These are phyloP conservation scores for Panellus pusillus DNA, from an alignment of 768 basidiomycete genomes.

Conservation along the genomic window DNA sequence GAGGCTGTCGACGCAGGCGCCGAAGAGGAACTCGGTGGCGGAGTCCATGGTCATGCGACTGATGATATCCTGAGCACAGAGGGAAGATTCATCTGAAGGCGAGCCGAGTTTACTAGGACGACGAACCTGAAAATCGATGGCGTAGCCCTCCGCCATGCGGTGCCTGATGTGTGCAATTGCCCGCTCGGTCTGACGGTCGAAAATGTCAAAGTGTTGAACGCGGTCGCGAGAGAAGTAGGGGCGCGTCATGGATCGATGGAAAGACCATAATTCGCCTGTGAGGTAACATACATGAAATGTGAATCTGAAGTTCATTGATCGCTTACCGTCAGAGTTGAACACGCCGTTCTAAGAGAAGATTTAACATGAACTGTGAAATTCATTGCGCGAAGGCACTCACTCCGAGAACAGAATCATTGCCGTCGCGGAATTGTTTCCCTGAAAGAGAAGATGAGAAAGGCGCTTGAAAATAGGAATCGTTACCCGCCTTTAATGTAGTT, in stretches of 20 bases:
- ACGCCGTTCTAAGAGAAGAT: constrained; percentile 38
- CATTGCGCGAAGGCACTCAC: not conserved
- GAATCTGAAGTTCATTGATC: not conserved
- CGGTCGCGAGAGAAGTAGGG: constrained; percentile 48
- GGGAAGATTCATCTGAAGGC: not conserved
- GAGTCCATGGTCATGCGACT: constrained; percentile 61
- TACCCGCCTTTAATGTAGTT: constrained; percentile 30
- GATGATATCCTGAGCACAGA: constrained; percentile 41
- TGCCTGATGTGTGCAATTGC: constrained; percentile 33
- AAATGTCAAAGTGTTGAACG: constrained; percentile 40
- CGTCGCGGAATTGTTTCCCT: constrained; percentile 35
- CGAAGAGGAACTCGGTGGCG: constrained; percentile 59
- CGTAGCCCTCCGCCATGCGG: constrained; percentile 29
- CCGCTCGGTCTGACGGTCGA: constrained; percentile 38
- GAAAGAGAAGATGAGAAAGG: not conserved
- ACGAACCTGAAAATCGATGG: constrained; percentile 43
- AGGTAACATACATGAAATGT: not conserved
- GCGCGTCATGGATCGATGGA: constrained; percentile 52
- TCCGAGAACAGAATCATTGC: constrained; percentile 36
- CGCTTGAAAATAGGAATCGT: not conserved
- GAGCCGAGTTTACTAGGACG: not conserved
- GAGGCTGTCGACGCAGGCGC: constrained; percentile 45
- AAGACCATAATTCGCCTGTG: constrained; percentile 49
- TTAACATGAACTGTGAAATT: not conserved
- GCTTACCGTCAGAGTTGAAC: constrained; percentile 53